Percentiles rank a stretch among this genome's conserved stretches.
Evolutionary conservation across 768 basidiomycete genomes (phyloP).

Genomic region (Floccularia luteovirens): DNA sequence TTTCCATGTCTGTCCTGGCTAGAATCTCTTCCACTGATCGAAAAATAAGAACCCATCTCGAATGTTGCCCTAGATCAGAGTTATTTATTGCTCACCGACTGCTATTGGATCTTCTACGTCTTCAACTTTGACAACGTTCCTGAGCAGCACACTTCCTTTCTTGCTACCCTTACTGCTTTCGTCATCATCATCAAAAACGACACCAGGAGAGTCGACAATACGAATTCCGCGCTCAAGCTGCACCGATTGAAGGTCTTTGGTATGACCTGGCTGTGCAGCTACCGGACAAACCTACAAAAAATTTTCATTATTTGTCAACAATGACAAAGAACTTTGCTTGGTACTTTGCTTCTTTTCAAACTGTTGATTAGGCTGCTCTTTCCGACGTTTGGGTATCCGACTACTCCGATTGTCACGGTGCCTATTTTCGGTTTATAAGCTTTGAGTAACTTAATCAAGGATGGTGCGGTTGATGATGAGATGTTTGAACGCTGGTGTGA

Average conservation of each 20-base stretch:
- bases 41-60: conserved; percentile 57
- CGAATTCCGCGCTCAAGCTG: conserved; percentile 90
- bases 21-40: conserved; percentile 80
- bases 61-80: background rate
- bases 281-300: conserved; percentile 74
- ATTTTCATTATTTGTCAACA: background rate
- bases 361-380: conserved; percentile 95
- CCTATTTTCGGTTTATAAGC: conserved; percentile 68
- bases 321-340: conserved; percentile 8
- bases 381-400: conserved; percentile 96
- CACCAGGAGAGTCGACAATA: conserved; percentile 93
- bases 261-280: conserved; percentile 92
- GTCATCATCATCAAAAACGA: conserved; percentile 87
- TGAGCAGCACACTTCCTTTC: conserved; percentile 63
- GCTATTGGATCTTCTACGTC: conserved; percentile 86
- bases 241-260: conserved; percentile 84
- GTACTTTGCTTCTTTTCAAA: conserved; percentile 74
- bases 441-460: conserved; percentile 76
- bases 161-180: conserved; percentile 33
- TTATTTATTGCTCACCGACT: conserved; percentile 50
- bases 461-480: conserved; percentile 67
- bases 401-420: conserved; percentile 81
- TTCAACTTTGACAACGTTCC: conserved; percentile 89
- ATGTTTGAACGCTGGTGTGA: conserved; percentile 77
- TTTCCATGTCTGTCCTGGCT: conserved; percentile 55